A percentile compares a stretch with the other conserved stretches of the same genome.
Conservation (phyloP, 2,329 filamentous ascomycete genomes). For the Diaporthe longicolla region DNA sequence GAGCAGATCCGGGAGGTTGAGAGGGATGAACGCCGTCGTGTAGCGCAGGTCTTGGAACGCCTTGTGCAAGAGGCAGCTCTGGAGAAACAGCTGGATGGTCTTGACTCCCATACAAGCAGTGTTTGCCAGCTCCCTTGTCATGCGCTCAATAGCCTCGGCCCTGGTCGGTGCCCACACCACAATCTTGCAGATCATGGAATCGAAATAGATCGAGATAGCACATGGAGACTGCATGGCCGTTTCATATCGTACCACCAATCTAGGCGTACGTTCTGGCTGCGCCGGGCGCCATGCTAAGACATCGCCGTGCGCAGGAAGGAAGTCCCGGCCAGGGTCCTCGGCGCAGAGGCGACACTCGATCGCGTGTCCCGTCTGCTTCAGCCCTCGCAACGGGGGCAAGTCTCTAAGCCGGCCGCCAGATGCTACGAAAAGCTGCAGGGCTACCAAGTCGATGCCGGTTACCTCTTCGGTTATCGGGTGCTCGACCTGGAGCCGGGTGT, state of each 20-base stretch:
- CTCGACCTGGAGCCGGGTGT: conserved; percentile 64
- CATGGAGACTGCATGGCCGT: conserved; percentile 4
- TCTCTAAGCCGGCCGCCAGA: conserved; percentile 61
- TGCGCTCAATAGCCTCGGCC: conserved; percentile 6
- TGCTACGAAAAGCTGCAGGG: conserved; percentile 45
- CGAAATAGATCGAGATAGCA: not conserved
- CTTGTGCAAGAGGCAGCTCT: conserved; percentile 2
- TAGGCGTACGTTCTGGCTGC: not conserved
- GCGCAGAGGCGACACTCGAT: conserved; percentile 82
- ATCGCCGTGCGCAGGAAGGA: conserved; percentile 54
- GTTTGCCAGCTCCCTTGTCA: not conserved
- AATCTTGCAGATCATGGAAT: conserved; percentile 24
- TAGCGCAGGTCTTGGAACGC: conserved; percentile 1
- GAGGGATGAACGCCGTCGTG: not conserved
- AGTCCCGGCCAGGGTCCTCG: conserved; percentile 75
- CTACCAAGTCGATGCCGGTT: conserved; percentile 55
- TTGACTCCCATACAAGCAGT: conserved; percentile 8
- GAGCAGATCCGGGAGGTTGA: not conserved
- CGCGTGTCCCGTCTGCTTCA: conserved; percentile 69
- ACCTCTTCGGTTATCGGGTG: conserved; percentile 59
- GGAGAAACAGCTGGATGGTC: conserved; percentile 16
- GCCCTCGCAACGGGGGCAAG: conserved; percentile 50
- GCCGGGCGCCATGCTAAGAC: not conserved
- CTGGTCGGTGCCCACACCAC: conserved; percentile 3
- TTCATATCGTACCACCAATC: not conserved